These are phyloP conservation scores for Cercophora sp. DNA, from an alignment of 495 filamentous ascomycete species.

Conservation along the genomic window DNA sequence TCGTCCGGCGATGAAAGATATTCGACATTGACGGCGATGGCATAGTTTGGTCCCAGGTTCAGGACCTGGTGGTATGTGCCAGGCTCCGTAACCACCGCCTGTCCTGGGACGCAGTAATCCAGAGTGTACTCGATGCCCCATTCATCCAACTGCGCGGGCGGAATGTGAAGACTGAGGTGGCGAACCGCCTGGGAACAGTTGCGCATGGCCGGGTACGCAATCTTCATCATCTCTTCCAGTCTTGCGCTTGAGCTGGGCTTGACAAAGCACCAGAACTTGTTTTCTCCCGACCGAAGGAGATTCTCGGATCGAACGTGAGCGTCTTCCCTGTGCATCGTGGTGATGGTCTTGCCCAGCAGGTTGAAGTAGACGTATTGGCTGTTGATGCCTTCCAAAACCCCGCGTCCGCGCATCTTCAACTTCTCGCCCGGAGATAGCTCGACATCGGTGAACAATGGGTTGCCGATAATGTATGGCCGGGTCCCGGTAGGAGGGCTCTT, in stretches of 20 bases:
- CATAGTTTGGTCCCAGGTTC: slow-evolving; percentile 33
- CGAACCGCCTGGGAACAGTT: slow-evolving; percentile 30
- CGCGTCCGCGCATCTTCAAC: slow-evolving; percentile 25
- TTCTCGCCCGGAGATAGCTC: slow-evolving; percentile 31
- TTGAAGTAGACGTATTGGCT: slow-evolving; percentile 36
- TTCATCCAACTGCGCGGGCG: slow-evolving; percentile 24
- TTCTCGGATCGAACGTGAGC: slow-evolving; percentile 34
- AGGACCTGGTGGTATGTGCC: slow-evolving; percentile 35
- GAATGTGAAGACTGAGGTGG: slow-evolving; percentile 32
- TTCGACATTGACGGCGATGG: slow-evolving; percentile 32
- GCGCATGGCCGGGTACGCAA: slow-evolving; percentile 27
- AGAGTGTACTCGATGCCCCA: slow-evolving; percentile 35
- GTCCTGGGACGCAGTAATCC: slow-evolving; percentile 31
- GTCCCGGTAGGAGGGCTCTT: slow-evolving; percentile 23
- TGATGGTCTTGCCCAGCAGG: slow-evolving; percentile 30
- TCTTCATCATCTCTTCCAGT: slow-evolving; percentile 23
- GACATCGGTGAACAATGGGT: slow-evolving; percentile 30
- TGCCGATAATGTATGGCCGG: slow-evolving; percentile 30
- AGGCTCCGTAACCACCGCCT: slow-evolving; percentile 32
- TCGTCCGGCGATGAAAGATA: slow-evolving; percentile 29
- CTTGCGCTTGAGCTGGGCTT: slow-evolving; percentile 23
- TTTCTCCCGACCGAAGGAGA: slow-evolving; percentile 28
- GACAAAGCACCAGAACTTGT: slow-evolving; percentile 35
- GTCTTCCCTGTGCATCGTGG: slow-evolving; percentile 33
- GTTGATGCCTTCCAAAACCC: slow-evolving; percentile 28